Percentiles rank a stretch among this genome's conserved stretches.
These are phyloP conservation scores for Paratinospora sagittata DNA, from an alignment of 164 flowering plant species.

Conservation along the genomic window DNA sequence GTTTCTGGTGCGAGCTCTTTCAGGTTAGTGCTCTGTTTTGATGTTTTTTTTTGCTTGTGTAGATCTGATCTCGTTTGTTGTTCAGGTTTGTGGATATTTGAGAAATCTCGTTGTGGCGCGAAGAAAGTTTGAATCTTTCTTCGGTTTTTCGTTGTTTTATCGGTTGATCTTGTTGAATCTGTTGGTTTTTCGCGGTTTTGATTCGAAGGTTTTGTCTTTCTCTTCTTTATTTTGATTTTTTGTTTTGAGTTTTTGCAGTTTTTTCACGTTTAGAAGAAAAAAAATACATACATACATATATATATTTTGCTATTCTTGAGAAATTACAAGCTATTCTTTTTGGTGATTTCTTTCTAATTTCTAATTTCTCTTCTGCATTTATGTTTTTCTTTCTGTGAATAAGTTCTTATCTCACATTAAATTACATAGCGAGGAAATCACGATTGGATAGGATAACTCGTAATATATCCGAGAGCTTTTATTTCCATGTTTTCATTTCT, in stretches of 20 bases:
- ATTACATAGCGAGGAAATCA: too few species aligned
- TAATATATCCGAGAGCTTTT: too few species aligned
- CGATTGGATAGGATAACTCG: too few species aligned
- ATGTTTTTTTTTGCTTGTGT: neutral
- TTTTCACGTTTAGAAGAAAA: neutral
- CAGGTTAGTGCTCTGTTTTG: slow-evolving; percentile 7
- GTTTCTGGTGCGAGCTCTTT: too few species aligned
- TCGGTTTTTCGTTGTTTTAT: too few species aligned
- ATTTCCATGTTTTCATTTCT: too few species aligned
- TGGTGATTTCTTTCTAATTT: neutral
- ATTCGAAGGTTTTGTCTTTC: neutral
- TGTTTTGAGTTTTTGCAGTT: neutral
- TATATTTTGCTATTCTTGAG: neutral
- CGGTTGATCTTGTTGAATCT: too few species aligned
- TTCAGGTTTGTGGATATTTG: neutral
- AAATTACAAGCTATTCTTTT: neutral
- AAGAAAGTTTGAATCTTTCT: neutral
- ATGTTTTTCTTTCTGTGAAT: neutral
- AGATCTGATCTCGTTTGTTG: neutral
- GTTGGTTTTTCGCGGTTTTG: too few species aligned
- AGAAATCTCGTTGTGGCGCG: too few species aligned
- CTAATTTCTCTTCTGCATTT: neutral
- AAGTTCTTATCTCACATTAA: too few species aligned
- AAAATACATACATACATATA: too few species aligned
- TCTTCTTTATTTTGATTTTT: neutral